Evolutionary conservation across 306 rosid species (phyloP), one percentile per base, ranked within the genome.

Genomic region (Ammopiptanthus mongolicus): DNA sequence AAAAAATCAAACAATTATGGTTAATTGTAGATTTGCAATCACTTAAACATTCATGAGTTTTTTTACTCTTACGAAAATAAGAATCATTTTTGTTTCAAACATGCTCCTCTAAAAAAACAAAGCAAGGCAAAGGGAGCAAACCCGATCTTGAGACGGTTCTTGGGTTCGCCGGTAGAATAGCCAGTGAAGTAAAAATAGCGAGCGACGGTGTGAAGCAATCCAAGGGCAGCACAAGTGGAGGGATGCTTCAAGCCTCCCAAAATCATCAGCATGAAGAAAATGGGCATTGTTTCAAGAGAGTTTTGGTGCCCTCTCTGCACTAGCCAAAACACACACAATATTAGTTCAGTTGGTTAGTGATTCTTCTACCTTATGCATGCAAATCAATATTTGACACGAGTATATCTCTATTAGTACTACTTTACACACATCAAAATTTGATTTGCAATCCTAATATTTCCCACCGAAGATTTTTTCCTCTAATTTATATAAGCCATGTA

Each of bases 251-350:
- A 25, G 51, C 98, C 97, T 57, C 98, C 98, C 71, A 93, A 58
- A 2, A 86, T 66, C 88, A 87, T 85, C 37, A 88, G 53, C 80
- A 72, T 58, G 71, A 88, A 82, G 76, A 90, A 88, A 10, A 84
- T 8, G 0, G 95, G 90, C 93, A 89, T 78, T 48, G 76, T 14
- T 76, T 93, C 98, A 19, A 93, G 76, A 59, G 97, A 90, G 75
- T 93, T 93, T 74, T 93, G 95, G 48, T 93, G 96, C 51, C 98
- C 97, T 82, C 97, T 86, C 91, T 90, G 89, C 81, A 65, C 6
- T 29, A 39, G 75, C 15, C 28, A 15, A 61, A 53, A 37, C 14
- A 66, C 37, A 53, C 25, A 47, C 23, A 44, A 44, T 12, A 44
- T 11, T 10, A 41, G 47, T 41, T 44, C 50, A 13, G 50, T 12